Conservation (phyloP, 768 basidiomycete genomes). For the Pleurotus cornucopiae region DNA sequence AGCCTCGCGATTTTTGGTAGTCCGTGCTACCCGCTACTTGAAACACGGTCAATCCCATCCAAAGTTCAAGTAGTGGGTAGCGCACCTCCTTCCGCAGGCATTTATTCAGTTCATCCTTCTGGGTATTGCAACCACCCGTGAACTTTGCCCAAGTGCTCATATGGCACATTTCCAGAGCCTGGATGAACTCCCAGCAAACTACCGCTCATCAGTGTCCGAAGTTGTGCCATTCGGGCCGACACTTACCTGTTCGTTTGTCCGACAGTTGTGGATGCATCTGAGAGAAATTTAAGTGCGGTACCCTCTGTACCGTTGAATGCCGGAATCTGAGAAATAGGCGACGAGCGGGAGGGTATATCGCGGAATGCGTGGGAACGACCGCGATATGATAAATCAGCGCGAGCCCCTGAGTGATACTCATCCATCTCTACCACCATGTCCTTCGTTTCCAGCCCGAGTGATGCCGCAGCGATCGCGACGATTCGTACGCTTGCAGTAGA, state of each 20-base stretch:
- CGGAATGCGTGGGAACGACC: constrained; percentile 6
- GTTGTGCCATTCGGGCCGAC: constrained; percentile 33
- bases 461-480: constrained; percentile 61
- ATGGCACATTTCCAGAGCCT: constrained; percentile 74
- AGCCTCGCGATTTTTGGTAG: constrained; percentile 51
- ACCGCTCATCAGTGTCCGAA: neutral
- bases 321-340: neutral
- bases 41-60: constrained; percentile 8
- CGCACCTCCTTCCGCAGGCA: constrained; percentile 71
- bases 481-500: constrained; percentile 76
- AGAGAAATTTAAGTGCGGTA: neutral
- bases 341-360: neutral
- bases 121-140: constrained; percentile 65
- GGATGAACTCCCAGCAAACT: constrained; percentile 77
- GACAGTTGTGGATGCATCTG: constrained; percentile 71
- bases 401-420: constrained; percentile 13
- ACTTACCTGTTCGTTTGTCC: constrained; percentile 41
- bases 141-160: constrained; percentile 56
- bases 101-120: constrained; percentile 63
- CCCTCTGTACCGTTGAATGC: constrained; percentile 6
- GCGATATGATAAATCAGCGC: constrained; percentile 1
- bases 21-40: constrained; percentile 53
- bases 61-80: constrained; percentile 3
- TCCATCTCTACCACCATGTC: constrained; percentile 33
- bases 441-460: constrained; percentile 37